phyloP scores from a whole-genome alignment of 1,139 yeast genomes.

The Suhomyces coccinellae region DNA sequence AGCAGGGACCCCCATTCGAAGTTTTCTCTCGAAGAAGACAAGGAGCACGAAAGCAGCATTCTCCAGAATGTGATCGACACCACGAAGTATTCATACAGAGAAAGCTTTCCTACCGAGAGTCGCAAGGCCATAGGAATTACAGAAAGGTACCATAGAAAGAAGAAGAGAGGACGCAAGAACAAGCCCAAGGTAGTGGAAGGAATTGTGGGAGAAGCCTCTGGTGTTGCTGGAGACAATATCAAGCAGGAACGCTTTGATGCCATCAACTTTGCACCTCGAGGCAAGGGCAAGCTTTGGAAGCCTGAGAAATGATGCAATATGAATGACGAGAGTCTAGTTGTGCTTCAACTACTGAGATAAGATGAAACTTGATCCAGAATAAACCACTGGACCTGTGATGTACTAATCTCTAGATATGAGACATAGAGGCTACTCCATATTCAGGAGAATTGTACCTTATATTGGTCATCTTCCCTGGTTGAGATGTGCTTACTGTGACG shows the following conservation, averaged over 20 bases:
- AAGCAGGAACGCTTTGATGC: conserved; percentile 45
- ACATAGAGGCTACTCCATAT: no score
- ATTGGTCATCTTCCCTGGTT: no score
- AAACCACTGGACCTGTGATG: no score
- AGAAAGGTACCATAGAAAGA: no score
- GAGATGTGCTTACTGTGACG: no score
- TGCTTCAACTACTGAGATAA: no score
- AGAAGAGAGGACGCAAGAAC: neutral
- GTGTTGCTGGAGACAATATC: conserved; percentile 28
- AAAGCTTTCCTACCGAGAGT: no score
- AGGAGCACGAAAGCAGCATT: conserved; percentile 23
- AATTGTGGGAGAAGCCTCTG: conserved; percentile 18
- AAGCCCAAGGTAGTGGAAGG: conserved; percentile 12
- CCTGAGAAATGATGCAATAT: conserved; percentile 29
- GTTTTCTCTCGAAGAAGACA: conserved; percentile 27
- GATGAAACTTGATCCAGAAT: no score
- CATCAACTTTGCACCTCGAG: conserved; percentile 57
- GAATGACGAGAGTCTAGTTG: no score
- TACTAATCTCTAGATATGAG: no score
- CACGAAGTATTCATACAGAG: conserved; percentile 32
- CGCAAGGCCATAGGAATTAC: no score
- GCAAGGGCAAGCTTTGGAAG: conserved; percentile 52
- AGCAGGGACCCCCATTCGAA: conserved; percentile 31
- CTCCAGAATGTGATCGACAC: conserved; percentile 44
- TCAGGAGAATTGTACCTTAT: no score